Percentiles rank a stretch among this genome's conserved stretches.
Conservation (phyloP, 805 yeast species). For the Candida hispaniensis region DNA sequence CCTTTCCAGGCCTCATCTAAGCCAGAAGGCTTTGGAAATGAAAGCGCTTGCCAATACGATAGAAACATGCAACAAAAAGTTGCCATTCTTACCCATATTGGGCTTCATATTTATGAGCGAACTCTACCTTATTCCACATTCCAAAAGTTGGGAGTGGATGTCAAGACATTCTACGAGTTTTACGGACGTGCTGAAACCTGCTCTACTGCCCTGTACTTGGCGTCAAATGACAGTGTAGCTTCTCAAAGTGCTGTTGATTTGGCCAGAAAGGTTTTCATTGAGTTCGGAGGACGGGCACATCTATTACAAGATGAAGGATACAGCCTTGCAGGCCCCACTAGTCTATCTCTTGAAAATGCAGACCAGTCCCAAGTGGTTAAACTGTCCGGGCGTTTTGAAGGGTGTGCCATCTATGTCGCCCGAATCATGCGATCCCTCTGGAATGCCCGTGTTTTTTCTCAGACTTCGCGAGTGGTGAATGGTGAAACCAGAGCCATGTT, state of each 20-base stretch:
- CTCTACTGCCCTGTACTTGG: slow-evolving; percentile 72
- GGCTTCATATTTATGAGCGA: slow-evolving; percentile 65
- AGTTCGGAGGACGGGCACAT: slow-evolving; percentile 31
- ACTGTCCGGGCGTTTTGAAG: slow-evolving; percentile 84
- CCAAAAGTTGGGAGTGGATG: slow-evolving; percentile 53
- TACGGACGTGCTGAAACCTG: slow-evolving; percentile 88
- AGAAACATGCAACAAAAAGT: slow-evolving; percentile 48
- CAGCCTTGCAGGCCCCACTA: slow-evolving; percentile 5
- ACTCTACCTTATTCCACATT: slow-evolving; percentile 73
- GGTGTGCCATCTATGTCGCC: slow-evolving; percentile 66
- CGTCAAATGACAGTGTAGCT: slow-evolving; percentile 47
- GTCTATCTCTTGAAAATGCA: slow-evolving; percentile 2
- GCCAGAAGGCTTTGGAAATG: slow-evolving; percentile 77
- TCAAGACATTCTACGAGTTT: slow-evolving; percentile 57
- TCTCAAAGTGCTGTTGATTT: slow-evolving; percentile 29
- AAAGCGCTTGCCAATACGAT: slow-evolving; percentile 76
- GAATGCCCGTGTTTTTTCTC: slow-evolving; percentile 56
- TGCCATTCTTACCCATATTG: slow-evolving; percentile 72
- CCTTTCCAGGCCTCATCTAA: slow-evolving; percentile 59
- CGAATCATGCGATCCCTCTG: slow-evolving; percentile 72
- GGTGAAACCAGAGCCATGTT: slow-evolving; percentile 21
- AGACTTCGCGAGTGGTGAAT: slow-evolving; percentile 13
- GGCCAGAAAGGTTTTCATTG: slow-evolving; percentile 29
- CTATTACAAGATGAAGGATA: slow-evolving; percentile 24
- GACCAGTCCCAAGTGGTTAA: slow-evolving; percentile 38